A percentile compares a stretch with the other conserved stretches of the same genome.
phyloP scores from a whole-genome alignment of 306 rosid species.

The Quercus suber region DNA sequence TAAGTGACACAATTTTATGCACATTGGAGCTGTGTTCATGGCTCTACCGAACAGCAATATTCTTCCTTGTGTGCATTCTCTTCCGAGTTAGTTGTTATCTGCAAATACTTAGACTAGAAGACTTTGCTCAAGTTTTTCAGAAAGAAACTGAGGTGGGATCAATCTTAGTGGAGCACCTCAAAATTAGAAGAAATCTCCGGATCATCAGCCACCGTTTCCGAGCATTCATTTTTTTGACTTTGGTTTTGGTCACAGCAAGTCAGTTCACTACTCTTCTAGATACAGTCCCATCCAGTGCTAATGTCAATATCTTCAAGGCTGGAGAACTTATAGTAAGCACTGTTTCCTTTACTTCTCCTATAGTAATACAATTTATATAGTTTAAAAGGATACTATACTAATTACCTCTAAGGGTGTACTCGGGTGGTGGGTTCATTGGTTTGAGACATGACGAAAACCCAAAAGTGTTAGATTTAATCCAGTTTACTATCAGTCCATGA shows the following conservation, averaged over 20 bases:
- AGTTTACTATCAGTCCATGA: too few species aligned
- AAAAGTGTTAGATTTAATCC: too few species aligned
- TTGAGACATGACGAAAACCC: too few species aligned
- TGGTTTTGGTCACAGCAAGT: conserved; percentile 74
- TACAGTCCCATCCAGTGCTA: conserved; percentile 44
- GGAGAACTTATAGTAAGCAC: conserved; percentile 80
- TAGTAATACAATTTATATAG: background rate
- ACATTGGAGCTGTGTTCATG: conserved; percentile 77
- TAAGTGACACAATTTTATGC: conserved; percentile 45
- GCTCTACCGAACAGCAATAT: conserved; percentile 75
- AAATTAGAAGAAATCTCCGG: conserved; percentile 52
- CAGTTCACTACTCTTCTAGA: conserved; percentile 66
- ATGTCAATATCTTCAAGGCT: conserved; percentile 61
- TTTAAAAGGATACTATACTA: background rate
- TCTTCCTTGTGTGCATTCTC: conserved; percentile 76
- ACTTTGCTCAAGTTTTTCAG: conserved; percentile 57
- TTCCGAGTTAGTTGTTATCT: conserved; percentile 69
- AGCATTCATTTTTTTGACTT: conserved; percentile 57
- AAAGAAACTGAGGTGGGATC: conserved; percentile 60
- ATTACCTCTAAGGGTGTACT: too few species aligned
- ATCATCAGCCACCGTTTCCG: conserved; percentile 84
- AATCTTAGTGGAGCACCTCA: conserved; percentile 68
- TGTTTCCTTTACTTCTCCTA: background rate
- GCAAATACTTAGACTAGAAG: conserved; percentile 69
- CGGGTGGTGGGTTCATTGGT: too few species aligned